Evolutionary conservation across 345 rosid genomes (phyloP).

Genomic region (Eucalyptus regnans): DNA sequence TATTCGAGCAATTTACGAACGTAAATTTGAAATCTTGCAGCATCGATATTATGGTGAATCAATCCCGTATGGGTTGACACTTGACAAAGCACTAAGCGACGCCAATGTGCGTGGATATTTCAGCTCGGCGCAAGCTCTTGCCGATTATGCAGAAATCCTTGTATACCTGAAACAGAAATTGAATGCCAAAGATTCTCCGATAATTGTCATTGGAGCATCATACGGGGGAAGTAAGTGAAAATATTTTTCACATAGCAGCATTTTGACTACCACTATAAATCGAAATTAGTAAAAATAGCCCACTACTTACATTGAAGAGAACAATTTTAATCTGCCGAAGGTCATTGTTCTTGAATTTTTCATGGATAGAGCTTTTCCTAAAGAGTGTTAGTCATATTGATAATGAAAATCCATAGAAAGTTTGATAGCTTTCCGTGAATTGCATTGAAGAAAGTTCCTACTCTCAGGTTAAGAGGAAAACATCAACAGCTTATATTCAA

Average conservation of each 20-base stretch:
- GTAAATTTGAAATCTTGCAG: neutral
- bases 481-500: neutral
- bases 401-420: neutral
- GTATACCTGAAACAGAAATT: neutral
- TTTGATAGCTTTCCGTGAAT: neutral
- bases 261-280: neutral
- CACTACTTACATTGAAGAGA: neutral
- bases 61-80: neutral
- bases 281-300: neutral
- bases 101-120: neutral
- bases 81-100: neutral
- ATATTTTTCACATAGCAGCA: neutral
- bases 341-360: neutral
- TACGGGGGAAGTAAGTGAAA: neutral
- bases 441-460: neutral
- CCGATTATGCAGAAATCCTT: neutral
- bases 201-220: neutral
- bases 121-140: neutral
- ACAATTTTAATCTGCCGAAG: neutral
- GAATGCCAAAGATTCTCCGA: neutral
- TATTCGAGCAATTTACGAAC: neutral
- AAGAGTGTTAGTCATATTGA: neutral
- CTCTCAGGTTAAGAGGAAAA: neutral
- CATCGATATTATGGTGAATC: neutral
- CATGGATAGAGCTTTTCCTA: neutral